A percentile compares a stretch with the other conserved stretches of the same genome.
phyloP scores from a whole-genome alignment of 306 rosid genomes.

The Vigna reflexopilosa region DNA sequence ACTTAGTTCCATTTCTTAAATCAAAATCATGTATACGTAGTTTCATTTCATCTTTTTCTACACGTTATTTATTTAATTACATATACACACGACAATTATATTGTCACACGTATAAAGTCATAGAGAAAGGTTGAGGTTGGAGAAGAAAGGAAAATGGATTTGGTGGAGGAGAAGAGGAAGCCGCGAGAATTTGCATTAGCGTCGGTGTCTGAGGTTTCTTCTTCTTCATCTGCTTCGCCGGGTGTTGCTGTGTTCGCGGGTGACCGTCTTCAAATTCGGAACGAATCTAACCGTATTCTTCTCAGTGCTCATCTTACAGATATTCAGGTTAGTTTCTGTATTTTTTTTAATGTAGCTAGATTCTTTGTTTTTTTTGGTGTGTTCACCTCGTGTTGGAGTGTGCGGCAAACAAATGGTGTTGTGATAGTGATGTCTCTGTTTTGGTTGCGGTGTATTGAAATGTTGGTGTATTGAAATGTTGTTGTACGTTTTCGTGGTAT shows the following conservation, averaged over 20 bases:
- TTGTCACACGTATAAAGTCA: too few relatives aligned
- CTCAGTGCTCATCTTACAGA: constrained; percentile 60
- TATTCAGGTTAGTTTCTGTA: constrained; percentile 57
- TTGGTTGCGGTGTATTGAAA: constrained; percentile 14
- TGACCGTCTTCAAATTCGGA: constrained; percentile 55
- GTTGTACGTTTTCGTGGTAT: constrained; percentile 38
- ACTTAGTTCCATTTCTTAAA: constrained; percentile 43
- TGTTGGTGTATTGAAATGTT: constrained; percentile 4
- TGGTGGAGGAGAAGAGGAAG: constrained; percentile 48
- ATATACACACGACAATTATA: neutral
- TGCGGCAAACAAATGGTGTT: constrained; percentile 13
- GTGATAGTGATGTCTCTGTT: neutral
- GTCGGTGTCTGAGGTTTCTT: constrained; percentile 62
- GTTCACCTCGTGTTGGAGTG: neutral
- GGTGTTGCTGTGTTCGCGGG: constrained; percentile 59
- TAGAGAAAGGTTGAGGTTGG: constrained; percentile 27
- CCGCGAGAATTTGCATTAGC: constrained; percentile 64
- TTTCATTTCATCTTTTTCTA: neutral
- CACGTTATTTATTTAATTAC: neutral
- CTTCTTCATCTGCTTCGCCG: constrained; percentile 45
- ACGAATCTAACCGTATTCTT: constrained; percentile 47
- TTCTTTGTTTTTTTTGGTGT: neutral
- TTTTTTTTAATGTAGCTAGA: neutral
- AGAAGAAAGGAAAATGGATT: constrained; percentile 59
- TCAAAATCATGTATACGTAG: neutral